phyloP scores from a whole-genome alignment of 768 basidiomycete genomes.

The Leccinum boreale region DNA sequence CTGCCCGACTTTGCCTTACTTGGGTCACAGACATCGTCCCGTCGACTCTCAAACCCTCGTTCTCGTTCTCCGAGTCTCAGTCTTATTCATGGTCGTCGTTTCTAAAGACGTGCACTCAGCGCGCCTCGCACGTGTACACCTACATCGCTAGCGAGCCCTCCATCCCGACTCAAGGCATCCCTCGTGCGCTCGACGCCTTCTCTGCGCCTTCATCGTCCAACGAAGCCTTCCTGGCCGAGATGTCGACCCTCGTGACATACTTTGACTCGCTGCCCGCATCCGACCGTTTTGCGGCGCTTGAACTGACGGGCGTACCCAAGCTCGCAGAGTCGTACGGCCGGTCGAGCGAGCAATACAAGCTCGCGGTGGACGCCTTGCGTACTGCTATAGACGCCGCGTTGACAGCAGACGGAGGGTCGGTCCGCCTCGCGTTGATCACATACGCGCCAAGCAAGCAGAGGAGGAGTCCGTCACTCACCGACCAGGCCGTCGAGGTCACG shows the following conservation, averaged over 20 bases:
- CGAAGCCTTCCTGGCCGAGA: slow-evolving; percentile 39
- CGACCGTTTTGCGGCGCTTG: slow-evolving; percentile 61
- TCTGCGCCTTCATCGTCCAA: slow-evolving; percentile 38
- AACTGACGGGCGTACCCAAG: slow-evolving; percentile 48
- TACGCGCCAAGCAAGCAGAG: slow-evolving; percentile 36
- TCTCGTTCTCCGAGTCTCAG: slow-evolving; percentile 35
- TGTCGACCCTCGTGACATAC: slow-evolving; percentile 51
- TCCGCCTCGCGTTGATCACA: slow-evolving; percentile 54
- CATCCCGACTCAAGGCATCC: slow-evolving; percentile 27
- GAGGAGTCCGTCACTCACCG: slow-evolving; percentile 39
- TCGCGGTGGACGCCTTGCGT: slow-evolving; percentile 45
- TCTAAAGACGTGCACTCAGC: slow-evolving; percentile 54
- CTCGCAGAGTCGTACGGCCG: slow-evolving; percentile 47
- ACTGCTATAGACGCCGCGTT: slow-evolving; percentile 45
- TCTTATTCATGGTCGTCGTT: slow-evolving; percentile 44
- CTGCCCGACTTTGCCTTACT: neutral
- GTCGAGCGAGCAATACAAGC: slow-evolving; percentile 52
- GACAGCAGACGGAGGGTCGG: slow-evolving; percentile 25
- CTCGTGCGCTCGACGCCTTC: slow-evolving; percentile 40
- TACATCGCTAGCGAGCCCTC: slow-evolving; percentile 44
- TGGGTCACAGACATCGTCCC: slow-evolving; percentile 53
- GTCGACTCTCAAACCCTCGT: slow-evolving; percentile 44
- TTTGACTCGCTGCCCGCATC: slow-evolving; percentile 33
- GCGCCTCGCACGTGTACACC: slow-evolving; percentile 57
- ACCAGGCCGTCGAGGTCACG: slow-evolving; percentile 41